phyloP scores from a whole-genome alignment of 768 basidiomycete genomes.

The Sporobolomyces pararoseus region DNA sequence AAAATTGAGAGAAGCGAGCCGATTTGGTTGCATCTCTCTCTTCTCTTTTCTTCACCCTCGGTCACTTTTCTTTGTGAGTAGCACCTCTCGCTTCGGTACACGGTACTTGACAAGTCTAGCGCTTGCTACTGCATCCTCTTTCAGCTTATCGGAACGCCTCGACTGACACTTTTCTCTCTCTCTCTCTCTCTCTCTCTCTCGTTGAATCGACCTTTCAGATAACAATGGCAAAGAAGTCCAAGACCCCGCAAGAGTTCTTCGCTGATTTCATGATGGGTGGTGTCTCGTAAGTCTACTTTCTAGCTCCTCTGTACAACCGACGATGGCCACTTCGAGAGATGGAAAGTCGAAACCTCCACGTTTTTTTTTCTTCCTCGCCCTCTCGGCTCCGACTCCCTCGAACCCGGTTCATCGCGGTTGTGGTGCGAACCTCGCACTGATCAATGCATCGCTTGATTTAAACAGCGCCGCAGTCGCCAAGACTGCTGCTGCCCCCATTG shows the following conservation, averaged over 20 bases:
- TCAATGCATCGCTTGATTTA: constrained; percentile 21
- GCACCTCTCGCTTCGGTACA: not conserved
- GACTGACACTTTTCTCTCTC: not conserved
- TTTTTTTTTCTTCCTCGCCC: not conserved
- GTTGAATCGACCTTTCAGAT: no score
- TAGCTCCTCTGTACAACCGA: not conserved
- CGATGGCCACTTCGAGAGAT: not conserved
- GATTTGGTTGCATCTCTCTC: no score
- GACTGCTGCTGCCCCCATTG: constrained; percentile 98
- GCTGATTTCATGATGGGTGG: constrained; percentile 96
- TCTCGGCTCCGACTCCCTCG: not conserved
- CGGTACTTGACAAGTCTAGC: no score
- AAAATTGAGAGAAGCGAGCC: no score
- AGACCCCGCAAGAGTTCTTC: constrained; percentile 49
- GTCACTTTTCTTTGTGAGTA: constrained; percentile 9
- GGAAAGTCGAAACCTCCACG: constrained; percentile 8
- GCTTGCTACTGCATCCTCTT: no score
- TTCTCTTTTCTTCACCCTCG: constrained; percentile 14
- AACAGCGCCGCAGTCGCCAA: constrained; percentile 76
- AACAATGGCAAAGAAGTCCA: constrained; percentile 36
- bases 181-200: no score
- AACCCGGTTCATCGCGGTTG: not conserved
- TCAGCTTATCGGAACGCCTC: no score
- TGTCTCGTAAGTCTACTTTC: constrained; percentile 57
- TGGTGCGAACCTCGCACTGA: not conserved